Percentiles rank a stretch among this genome's conserved stretches.
Conservation (phyloP, 805 yeast species). For the Candida coleopterorum region DNA sequence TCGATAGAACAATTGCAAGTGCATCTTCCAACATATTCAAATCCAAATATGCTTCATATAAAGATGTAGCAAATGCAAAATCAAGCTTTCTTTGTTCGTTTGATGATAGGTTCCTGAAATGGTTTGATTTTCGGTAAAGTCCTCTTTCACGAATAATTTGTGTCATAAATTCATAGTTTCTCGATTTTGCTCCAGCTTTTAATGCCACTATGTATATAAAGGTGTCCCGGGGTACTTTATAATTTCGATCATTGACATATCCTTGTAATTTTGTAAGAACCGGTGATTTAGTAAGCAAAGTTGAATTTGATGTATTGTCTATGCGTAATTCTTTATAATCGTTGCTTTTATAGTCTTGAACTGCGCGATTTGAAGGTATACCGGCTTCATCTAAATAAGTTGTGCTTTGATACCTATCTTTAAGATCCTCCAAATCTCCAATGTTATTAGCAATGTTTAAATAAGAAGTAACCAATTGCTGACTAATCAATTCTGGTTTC, state of each 20-base stretch:
- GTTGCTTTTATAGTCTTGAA: not conserved
- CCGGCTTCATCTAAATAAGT: slow-evolving; percentile 25
- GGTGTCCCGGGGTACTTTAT: slow-evolving; percentile 27
- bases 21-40: slow-evolving; percentile 65
- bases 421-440: slow-evolving; percentile 31
- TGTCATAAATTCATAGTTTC: slow-evolving; percentile 55
- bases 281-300: slow-evolving; percentile 11
- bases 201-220: slow-evolving; percentile 57
- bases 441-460: slow-evolving; percentile 42
- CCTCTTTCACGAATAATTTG: slow-evolving; percentile 80
- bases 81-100: slow-evolving; percentile 43
- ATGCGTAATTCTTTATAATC: slow-evolving; percentile 12
- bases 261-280: slow-evolving; percentile 2
- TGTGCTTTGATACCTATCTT: slow-evolving; percentile 25
- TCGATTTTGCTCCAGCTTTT: slow-evolving; percentile 58
- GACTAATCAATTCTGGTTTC: slow-evolving; percentile 40
- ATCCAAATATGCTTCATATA: slow-evolving; percentile 57
- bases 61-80: slow-evolving; percentile 65
- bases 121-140: slow-evolving; percentile 49
- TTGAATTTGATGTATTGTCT: not conserved
- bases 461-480: slow-evolving; percentile 44
- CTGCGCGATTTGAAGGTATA: slow-evolving; percentile 13
- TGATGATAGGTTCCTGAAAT: slow-evolving; percentile 41
- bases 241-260: not conserved
- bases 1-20: slow-evolving; percentile 57